These are phyloP conservation scores for Musa beccarii DNA, from an alignment of 176 grass and related monocot genomes.

Conservation along the genomic window DNA sequence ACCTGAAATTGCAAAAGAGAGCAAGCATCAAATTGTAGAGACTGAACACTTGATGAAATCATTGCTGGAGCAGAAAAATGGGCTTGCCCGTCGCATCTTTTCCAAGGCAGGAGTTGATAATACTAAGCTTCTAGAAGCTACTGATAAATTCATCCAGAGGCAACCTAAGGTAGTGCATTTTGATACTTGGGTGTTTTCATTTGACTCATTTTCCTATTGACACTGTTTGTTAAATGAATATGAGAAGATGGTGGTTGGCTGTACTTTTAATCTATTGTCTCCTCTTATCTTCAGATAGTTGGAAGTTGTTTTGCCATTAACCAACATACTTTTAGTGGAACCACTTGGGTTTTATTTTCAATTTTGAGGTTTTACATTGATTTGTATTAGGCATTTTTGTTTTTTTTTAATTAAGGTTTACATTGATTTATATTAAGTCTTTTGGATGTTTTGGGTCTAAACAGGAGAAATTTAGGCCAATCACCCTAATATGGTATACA, in stretches of 20 bases:
- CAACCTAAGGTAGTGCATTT: conserved; percentile 65
- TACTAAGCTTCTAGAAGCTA: conserved; percentile 82
- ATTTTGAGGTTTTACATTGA: too few species aligned
- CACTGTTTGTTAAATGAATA: neutral
- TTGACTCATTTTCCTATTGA: neutral
- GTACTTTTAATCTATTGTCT: neutral
- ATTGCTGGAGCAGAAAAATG: conserved; percentile 90
- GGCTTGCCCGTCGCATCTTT: conserved; percentile 91
- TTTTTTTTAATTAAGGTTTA: too few species aligned
- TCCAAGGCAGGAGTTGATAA: conserved; percentile 91
- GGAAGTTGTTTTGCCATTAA: neutral
- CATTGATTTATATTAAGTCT: too few species aligned
- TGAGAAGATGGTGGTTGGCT: neutral
- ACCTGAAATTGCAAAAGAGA: conserved; percentile 91
- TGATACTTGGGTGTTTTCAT: neutral
- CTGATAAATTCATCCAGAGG: conserved; percentile 82
- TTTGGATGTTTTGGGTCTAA: too few species aligned
- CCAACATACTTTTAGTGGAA: neutral
- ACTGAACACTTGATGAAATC: conserved; percentile 95
- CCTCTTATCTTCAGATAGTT: neutral
- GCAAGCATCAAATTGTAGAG: conserved; percentile 96
- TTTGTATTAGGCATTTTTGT: too few species aligned
- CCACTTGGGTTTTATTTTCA: neutral
- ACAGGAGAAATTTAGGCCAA: too few species aligned
- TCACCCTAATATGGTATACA: too few species aligned